Conservation (phyloP, 2,329 filamentous ascomycete species). For the Xylariaceae sp. region DNA sequence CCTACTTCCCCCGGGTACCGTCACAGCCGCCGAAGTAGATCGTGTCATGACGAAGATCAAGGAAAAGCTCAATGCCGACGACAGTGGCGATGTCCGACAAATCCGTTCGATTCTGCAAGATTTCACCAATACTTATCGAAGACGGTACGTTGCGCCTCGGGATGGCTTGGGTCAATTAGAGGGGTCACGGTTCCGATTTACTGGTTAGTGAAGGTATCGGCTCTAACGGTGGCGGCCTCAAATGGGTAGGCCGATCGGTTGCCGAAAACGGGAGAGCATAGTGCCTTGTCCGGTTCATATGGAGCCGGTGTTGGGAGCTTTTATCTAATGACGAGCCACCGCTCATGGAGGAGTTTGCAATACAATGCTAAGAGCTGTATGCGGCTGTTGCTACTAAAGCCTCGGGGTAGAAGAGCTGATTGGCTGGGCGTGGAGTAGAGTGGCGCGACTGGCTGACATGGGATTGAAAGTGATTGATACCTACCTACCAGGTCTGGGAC, state of each 20-base stretch:
- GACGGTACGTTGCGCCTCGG: constrained; percentile 91
- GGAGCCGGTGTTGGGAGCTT: no score
- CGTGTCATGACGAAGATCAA: constrained; percentile 79
- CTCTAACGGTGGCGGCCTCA: constrained; percentile 1
- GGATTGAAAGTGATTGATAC: background rate
- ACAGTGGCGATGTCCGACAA: constrained; percentile 65
- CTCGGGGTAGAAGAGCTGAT: background rate
- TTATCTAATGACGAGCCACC: no score
- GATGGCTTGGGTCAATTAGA: constrained; percentile 88
- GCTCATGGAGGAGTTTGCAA: background rate
- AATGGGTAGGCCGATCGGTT: background rate
- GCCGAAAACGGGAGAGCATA: background rate
- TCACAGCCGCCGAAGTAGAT: constrained; percentile 79
- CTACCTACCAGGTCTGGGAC: background rate
- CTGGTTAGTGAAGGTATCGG: constrained; percentile 44
- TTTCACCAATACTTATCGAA: constrained; percentile 92
- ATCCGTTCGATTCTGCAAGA: constrained; percentile 88
- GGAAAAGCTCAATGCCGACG: constrained; percentile 71
- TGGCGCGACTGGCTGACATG: background rate
- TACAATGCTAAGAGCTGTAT: background rate
- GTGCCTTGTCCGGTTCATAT: background rate
- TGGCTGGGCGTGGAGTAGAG: background rate
- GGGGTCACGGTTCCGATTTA: constrained; percentile 84
- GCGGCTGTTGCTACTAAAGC: background rate
- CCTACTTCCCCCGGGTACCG: constrained; percentile 79